These are phyloP conservation scores for Castanea crenata DNA, from an alignment of 306 rosid genomes.

Conservation along the genomic window DNA sequence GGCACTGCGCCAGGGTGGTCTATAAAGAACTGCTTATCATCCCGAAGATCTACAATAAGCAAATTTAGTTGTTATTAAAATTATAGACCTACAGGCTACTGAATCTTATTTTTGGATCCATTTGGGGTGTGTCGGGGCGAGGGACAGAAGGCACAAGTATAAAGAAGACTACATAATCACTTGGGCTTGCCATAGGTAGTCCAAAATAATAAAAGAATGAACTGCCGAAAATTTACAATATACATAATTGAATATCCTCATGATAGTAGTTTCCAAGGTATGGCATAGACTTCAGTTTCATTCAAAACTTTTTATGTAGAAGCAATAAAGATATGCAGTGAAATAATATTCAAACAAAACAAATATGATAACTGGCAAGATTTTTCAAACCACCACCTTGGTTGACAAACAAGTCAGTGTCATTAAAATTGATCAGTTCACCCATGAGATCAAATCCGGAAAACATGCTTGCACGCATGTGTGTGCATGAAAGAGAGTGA, in stretches of 20 bases:
- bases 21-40: conserved; percentile 74
- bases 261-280: neutral
- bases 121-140: neutral
- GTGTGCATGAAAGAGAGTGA: neutral
- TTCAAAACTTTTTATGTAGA: too few species aligned
- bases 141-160: neutral
- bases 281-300: too few species aligned
- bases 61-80: conserved; percentile 33
- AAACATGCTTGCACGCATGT: neutral
- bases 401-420: neutral
- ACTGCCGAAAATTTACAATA: neutral
- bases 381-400: neutral
- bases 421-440: neutral
- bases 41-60: conserved; percentile 77
- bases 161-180: neutral
- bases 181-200: neutral
- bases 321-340: too few species aligned
- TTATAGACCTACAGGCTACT: neutral
- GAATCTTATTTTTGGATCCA: neutral
- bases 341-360: neutral
- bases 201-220: conserved; percentile 3
- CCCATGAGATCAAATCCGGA: neutral
- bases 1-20: conserved; percentile 92
- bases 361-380: neutral
- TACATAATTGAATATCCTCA: neutral